phyloP scores from a whole-genome alignment of 352 stramenopile genomes.

The Globisporangium paddicum region DNA sequence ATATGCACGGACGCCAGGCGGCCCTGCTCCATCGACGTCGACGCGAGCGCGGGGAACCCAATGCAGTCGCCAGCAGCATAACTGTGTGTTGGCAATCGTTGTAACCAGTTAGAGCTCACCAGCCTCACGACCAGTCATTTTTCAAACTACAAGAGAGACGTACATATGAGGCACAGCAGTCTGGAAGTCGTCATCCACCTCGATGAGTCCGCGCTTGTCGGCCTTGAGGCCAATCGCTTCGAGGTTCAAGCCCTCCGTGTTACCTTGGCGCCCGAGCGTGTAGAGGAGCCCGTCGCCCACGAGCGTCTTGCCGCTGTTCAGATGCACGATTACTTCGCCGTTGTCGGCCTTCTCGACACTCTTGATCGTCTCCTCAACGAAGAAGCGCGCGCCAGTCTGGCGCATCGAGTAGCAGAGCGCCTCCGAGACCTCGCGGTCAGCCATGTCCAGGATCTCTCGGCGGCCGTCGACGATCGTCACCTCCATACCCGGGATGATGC shows the following conservation, averaged over 20 bases:
- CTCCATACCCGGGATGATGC: slow-evolving; percentile 85
- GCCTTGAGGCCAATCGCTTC: slow-evolving; percentile 67
- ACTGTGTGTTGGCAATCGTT: slow-evolving; percentile 20
- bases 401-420: slow-evolving; percentile 87
- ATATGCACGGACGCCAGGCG: slow-evolving; percentile 86
- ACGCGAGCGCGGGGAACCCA: slow-evolving; percentile 84
- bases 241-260: slow-evolving; percentile 83
- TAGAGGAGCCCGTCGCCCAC: slow-evolving; percentile 83
- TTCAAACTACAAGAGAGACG: slow-evolving; percentile 9
- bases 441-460: slow-evolving; percentile 86
- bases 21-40: slow-evolving; percentile 90
- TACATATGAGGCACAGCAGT: slow-evolving; percentile 86
- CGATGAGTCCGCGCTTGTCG: slow-evolving; percentile 80
- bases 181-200: slow-evolving; percentile 89
- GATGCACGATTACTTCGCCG: slow-evolving; percentile 68
- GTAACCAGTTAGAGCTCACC: not conserved
- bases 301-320: slow-evolving; percentile 86
- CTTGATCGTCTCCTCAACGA: slow-evolving; percentile 76
- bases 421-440: slow-evolving; percentile 84
- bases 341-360: slow-evolving; percentile 57
- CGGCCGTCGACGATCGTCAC: slow-evolving; percentile 88
- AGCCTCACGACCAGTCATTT: not conserved
- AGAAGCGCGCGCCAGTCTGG: slow-evolving; percentile 84
- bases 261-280: slow-evolving; percentile 83
- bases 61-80: slow-evolving; percentile 90